phyloP scores from a whole-genome alignment of 495 filamentous ascomycete genomes.

The Acidiella bohemica region DNA sequence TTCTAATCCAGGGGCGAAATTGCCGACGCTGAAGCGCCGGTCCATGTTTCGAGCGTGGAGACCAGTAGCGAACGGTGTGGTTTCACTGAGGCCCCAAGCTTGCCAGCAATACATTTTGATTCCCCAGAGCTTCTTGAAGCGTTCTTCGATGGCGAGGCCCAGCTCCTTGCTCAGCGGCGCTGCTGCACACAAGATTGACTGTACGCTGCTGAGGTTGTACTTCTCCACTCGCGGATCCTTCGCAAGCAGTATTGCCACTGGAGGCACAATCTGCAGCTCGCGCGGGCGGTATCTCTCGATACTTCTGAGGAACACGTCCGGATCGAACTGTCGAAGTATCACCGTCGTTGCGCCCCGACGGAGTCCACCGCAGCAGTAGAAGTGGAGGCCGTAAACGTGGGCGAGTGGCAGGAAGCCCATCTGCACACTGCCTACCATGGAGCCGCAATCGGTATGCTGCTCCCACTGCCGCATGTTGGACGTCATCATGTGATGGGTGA shows the following conservation, averaged over 20 bases:
- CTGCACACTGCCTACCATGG: not conserved
- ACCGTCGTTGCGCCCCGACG: not conserved
- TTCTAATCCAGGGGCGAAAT: not conserved
- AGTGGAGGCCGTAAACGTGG: conserved; percentile 50
- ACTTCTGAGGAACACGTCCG: conserved; percentile 41
- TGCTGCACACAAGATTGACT: conserved; percentile 40
- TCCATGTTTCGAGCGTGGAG: not conserved
- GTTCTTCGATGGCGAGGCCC: conserved; percentile 43
- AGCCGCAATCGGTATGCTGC: conserved; percentile 8
- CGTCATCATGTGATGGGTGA: conserved; percentile 46
- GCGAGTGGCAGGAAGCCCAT: conserved; percentile 47
- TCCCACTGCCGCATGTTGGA: not conserved
- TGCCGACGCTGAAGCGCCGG: not conserved
- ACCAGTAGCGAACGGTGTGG: no score
- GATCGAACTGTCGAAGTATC: not conserved
- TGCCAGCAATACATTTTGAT: conserved; percentile 41
- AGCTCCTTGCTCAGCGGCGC: conserved; percentile 27
- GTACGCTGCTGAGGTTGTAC: conserved; percentile 52
- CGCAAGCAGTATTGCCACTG: conserved; percentile 53
- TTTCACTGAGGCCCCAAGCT: conserved; percentile 58
- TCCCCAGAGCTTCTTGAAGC: conserved; percentile 34
- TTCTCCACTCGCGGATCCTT: conserved; percentile 49
- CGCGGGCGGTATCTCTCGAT: conserved; percentile 51
- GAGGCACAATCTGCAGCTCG: conserved; percentile 39
- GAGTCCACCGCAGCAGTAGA: conserved; percentile 50